Evolutionary conservation across 2,329 filamentous ascomycete species (phyloP).

Genomic region (Exophiala sp.): DNA sequence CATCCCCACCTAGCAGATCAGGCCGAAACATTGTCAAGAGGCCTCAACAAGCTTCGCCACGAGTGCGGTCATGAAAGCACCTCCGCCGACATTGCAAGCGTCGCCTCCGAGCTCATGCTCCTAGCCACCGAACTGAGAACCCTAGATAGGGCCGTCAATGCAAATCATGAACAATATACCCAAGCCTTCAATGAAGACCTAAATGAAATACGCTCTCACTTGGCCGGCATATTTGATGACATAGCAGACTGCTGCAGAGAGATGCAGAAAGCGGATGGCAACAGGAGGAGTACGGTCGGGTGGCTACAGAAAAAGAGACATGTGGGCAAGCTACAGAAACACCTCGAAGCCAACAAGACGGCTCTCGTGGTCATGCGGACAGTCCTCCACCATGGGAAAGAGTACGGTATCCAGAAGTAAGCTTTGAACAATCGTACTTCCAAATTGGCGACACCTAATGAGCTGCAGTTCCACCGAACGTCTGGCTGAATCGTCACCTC

Average conservation of each 20-base stretch:
- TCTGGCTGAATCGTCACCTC: conserved; percentile 23
- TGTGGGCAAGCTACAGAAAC: conserved; percentile 26
- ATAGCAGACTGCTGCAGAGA: conserved; percentile 25
- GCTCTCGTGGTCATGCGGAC: conserved; percentile 29
- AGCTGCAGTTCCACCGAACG: conserved; percentile 17
- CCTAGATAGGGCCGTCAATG: conserved; percentile 22
- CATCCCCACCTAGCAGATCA: conserved; percentile 13
- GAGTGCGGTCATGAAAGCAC: conserved; percentile 24
- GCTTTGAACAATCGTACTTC: neutral
- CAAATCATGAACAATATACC: conserved; percentile 24
- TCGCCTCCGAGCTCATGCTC: conserved; percentile 20
- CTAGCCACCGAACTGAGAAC: conserved; percentile 21
- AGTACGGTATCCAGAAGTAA: conserved; percentile 27
- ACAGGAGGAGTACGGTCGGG: conserved; percentile 13
- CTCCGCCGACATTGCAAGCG: conserved; percentile 20
- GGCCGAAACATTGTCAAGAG: conserved; percentile 17
- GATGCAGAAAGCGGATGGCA: conserved; percentile 24
- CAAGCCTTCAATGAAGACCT: conserved; percentile 27
- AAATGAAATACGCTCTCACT: conserved; percentile 22
- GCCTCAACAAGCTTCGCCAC: conserved; percentile 17
- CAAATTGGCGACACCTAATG: conserved; percentile 1
- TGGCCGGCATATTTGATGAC: conserved; percentile 27
- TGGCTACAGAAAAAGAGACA: conserved; percentile 27
- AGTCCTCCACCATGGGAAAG: conserved; percentile 28
- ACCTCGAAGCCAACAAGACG: conserved; percentile 27